Percentiles rank a stretch among this genome's conserved stretches.
Conservation (phyloP, 169 alveolate species). For the Cryptosporidium meleagridis region DNA sequence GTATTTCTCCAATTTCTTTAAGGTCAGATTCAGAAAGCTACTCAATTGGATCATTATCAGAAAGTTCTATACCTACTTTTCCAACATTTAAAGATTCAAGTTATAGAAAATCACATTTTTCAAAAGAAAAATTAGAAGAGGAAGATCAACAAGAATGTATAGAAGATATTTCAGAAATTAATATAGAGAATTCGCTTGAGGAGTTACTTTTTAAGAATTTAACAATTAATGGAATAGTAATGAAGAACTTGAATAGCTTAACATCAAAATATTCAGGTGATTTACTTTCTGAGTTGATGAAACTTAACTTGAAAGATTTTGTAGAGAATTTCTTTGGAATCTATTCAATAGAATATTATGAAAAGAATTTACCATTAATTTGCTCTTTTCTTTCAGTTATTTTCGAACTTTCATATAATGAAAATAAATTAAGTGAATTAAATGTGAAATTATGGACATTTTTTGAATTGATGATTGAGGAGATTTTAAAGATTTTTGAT, state of each 20-base stretch:
- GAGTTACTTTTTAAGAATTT: not conserved
- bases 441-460: slow-evolving; percentile 19
- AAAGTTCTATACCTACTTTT: not conserved
- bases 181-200: not conserved
- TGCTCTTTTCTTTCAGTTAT: slow-evolving; percentile 30
- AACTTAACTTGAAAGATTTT: not conserved
- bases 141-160: not conserved
- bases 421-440: not conserved
- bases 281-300: slow-evolving; percentile 15
- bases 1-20: not conserved
- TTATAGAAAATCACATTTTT: not conserved
- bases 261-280: slow-evolving; percentile 5
- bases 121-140: not conserved
- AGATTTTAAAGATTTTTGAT: slow-evolving; percentile 1
- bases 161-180: not conserved
- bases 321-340: slow-evolving; percentile 21
- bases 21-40: not conserved
- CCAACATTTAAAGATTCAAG: not conserved
- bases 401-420: slow-evolving; percentile 23
- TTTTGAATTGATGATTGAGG: not conserved
- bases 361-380: not conserved
- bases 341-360: slow-evolving; percentile 23
- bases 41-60: not conserved
- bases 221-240: not conserved
- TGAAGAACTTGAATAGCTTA: not conserved